phyloP scores from a whole-genome alignment of 257 asterid species.

The Plantago elongata region DNA sequence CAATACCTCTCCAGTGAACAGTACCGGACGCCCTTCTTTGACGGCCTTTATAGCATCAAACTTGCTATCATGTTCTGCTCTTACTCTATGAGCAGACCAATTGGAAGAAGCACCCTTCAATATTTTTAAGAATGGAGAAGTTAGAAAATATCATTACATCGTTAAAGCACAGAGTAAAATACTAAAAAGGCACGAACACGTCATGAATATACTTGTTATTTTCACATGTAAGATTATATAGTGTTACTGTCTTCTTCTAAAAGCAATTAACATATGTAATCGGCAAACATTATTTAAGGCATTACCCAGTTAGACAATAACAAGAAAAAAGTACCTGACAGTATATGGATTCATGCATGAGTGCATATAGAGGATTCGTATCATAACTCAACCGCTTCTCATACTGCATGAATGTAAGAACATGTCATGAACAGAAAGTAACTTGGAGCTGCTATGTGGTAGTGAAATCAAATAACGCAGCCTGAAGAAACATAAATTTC shows the following conservation, averaged over 20 bases:
- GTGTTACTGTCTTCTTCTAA: background rate
- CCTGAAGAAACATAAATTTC: background rate
- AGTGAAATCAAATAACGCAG: constrained; percentile 6
- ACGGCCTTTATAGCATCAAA: constrained; percentile 75
- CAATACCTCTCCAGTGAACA: constrained; percentile 88
- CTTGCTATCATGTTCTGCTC: constrained; percentile 51
- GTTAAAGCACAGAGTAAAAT: constrained; percentile 1
- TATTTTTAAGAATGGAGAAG: constrained; percentile 17
- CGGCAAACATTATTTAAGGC: background rate
- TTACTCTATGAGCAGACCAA: constrained; percentile 84
- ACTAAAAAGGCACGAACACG: background rate
- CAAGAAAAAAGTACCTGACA: constrained; percentile 61
- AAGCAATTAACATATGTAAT: background rate
- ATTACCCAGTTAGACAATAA: background rate
- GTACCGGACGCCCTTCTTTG: constrained; percentile 67
- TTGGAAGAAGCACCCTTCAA: constrained; percentile 75
- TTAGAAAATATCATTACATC: constrained; percentile 20
- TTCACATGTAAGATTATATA: background rate
- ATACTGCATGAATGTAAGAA: constrained; percentile 49
- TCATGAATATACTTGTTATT: too few species aligned
- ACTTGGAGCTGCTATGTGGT: constrained; percentile 1
- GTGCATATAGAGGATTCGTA: constrained; percentile 81
- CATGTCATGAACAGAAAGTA: constrained; percentile 20
- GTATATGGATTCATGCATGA: constrained; percentile 86
- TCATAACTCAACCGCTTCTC: constrained; percentile 77